These are phyloP conservation scores for Alternaria consortialis DNA, from an alignment of 2,329 filamentous ascomycete species.

Conservation along the genomic window DNA sequence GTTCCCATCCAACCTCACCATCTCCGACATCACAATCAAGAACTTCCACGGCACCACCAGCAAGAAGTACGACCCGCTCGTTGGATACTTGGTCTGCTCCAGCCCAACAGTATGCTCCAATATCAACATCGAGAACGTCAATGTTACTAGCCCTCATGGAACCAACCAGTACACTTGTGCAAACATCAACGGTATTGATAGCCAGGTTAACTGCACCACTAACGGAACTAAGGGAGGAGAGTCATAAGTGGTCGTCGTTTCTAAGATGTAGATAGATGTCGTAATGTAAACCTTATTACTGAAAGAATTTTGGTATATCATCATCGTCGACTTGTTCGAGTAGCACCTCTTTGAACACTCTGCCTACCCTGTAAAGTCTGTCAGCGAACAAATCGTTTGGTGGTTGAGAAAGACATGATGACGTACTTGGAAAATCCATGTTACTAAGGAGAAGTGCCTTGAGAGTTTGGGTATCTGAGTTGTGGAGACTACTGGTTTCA, in stretches of 20 bases:
- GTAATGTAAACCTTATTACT: background rate
- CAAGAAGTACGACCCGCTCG: constrained; percentile 53
- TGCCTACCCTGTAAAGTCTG: too few species aligned
- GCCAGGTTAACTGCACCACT: constrained; percentile 43
- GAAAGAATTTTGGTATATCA: background rate
- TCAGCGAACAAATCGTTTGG: too few species aligned
- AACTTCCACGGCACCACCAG: constrained; percentile 66
- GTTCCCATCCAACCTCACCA: constrained; percentile 65
- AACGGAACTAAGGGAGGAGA: constrained; percentile 29
- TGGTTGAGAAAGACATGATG: too few species aligned
- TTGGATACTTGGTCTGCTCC: constrained; percentile 57
- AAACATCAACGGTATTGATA: constrained; percentile 48
- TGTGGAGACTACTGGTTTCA: too few species aligned
- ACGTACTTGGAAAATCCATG: too few species aligned
- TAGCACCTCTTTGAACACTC: too few species aligned
- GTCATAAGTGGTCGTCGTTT: constrained; percentile 3
- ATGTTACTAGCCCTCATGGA: constrained; percentile 60
- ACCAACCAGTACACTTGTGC: constrained; percentile 55
- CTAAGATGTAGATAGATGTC: background rate
- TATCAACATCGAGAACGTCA: constrained; percentile 56
- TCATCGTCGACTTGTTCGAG: too few species aligned
- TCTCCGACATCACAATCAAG: constrained; percentile 64
- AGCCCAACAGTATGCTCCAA: constrained; percentile 59
- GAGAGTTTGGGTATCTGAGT: too few species aligned
- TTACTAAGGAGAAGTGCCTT: background rate